phyloP scores from a whole-genome alignment of 1,284 basidiomycete species.

The Porogramme epimiltina region DNA sequence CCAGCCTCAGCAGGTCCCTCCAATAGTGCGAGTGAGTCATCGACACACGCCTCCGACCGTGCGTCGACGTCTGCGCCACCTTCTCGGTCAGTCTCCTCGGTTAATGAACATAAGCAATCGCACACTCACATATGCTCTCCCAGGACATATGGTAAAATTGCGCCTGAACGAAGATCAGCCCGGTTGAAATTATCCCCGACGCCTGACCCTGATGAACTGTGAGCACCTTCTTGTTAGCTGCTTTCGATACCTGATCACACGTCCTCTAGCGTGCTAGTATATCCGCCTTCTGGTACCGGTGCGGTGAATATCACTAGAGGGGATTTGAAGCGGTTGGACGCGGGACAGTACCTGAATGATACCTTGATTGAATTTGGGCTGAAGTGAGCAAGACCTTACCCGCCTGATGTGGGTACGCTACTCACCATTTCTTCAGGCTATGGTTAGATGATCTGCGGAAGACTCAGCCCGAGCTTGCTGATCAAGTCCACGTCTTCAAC shows the following conservation, averaged over 20 bases:
- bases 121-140: no score
- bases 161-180: slow-evolving; percentile 11
- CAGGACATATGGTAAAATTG: slow-evolving; percentile 5
- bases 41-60: no score
- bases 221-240: slow-evolving; percentile 26
- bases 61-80: slow-evolving; percentile 5
- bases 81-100: no score
- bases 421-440: slow-evolving; percentile 46
- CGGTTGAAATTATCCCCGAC: slow-evolving; percentile 25
- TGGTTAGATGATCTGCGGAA: slow-evolving; percentile 63
- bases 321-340: slow-evolving; percentile 75
- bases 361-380: slow-evolving; percentile 95
- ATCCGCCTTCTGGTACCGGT: slow-evolving; percentile 69
- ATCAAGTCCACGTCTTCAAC: slow-evolving; percentile 89
- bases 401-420: neutral
- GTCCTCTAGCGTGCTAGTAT: slow-evolving; percentile 65
- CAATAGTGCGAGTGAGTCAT: no score
- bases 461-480: slow-evolving; percentile 60
- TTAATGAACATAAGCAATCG: no score
- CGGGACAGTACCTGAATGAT: slow-evolving; percentile 91
- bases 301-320: slow-evolving; percentile 78
- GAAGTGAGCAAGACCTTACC: slow-evolving; percentile 55
- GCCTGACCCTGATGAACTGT: slow-evolving; percentile 68
- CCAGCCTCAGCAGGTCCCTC: no score
- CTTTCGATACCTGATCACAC: slow-evolving; percentile 7